Base-by-base conservation (phyloP, 306 rosid genomes). In the Cucurbita maxima region DNA sequence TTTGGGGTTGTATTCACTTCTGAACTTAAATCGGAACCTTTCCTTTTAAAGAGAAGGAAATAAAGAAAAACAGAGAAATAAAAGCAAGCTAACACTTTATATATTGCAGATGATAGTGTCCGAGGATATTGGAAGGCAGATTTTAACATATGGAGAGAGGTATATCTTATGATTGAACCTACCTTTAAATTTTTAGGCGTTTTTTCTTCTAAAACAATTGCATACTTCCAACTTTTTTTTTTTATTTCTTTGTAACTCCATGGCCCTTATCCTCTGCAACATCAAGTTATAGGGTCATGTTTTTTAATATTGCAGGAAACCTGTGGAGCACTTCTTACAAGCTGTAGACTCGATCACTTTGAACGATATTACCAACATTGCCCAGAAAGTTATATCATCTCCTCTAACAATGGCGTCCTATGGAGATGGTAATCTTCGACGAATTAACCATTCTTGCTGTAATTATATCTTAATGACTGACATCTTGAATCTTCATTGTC, bases 61-160 rank as follows among this genome's bases (percentile, higher is more conserved):
- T 44, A 45, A 38, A 61, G 47, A 36, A n/a, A 62, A 18, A 20
- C n/a, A 2, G 19, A 68, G 11, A 20, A 45, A 68, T 56, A 11
- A 68, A 14, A 13, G 20, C 38, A 68, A 20, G 61, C 50, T 48
- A 30, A 30, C 34, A 48, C 16, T 60, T 44, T 54, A 40, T 45
- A 10, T 64, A 70, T 52, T 81, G 81, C 85, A 95, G 97, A 86
- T 87, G 90, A 88, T 95, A 73, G 91, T 87, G 10, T 89, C 99
- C 3, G 99, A 95, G 75, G 99, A 95, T 79, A 89, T 95, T 5
- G 99, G 99, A 25, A 86, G 99, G 77, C 99, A 95, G 85, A 78
- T 95, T 85, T 87, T 91, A 89, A 95, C 99, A 37, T 91, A 89
- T 5, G 96, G 99, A 79, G 91, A 89, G 79, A 95, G 99, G 99